Percentiles rank a stretch among this genome's conserved stretches.
Conservation (phyloP, 2,329 filamentous ascomycete species). For the Amphichorda felina region DNA sequence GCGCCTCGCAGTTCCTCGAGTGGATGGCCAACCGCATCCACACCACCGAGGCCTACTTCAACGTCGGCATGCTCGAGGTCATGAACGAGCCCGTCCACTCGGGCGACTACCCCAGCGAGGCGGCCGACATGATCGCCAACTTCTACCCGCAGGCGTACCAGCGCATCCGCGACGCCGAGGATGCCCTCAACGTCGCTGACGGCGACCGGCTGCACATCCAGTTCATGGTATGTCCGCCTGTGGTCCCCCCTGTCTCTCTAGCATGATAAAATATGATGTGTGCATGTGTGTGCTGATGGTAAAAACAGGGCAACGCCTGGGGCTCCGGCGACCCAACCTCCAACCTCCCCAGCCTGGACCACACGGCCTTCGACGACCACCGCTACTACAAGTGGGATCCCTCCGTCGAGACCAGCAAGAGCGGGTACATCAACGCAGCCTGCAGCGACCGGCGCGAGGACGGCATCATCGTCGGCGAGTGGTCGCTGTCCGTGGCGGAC, state of each 20-base stretch:
- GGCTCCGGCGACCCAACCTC: constrained; percentile 39
- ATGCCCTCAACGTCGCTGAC: constrained; percentile 23
- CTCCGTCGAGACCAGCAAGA: constrained; percentile 27
- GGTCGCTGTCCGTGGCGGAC: constrained; percentile 39
- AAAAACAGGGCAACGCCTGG: constrained; percentile 23
- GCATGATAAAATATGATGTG: too few species aligned
- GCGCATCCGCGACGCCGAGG: constrained; percentile 35
- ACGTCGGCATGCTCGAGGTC: constrained; percentile 46
- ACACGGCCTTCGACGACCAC: constrained; percentile 44
- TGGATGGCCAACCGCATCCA: constrained; percentile 43
- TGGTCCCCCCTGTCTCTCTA: too few species aligned
- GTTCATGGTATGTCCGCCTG: not conserved
- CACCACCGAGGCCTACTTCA: constrained; percentile 31
- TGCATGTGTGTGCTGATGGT: too few species aligned
- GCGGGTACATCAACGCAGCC: constrained; percentile 35
- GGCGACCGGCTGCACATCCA: constrained; percentile 30
- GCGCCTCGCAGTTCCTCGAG: constrained; percentile 40
- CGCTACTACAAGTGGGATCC: constrained; percentile 45
- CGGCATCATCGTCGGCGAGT: constrained; percentile 45
- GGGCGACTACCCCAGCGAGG: constrained; percentile 1
- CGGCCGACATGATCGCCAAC: constrained; percentile 2
- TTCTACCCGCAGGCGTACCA: constrained; percentile 4
- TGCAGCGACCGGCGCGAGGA: constrained; percentile 32
- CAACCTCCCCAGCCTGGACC: constrained; percentile 27
- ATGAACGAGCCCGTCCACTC: constrained; percentile 42